Evolutionary conservation across 2,329 filamentous ascomycete genomes (phyloP).

Genomic region (Ilyonectria destructans): DNA sequence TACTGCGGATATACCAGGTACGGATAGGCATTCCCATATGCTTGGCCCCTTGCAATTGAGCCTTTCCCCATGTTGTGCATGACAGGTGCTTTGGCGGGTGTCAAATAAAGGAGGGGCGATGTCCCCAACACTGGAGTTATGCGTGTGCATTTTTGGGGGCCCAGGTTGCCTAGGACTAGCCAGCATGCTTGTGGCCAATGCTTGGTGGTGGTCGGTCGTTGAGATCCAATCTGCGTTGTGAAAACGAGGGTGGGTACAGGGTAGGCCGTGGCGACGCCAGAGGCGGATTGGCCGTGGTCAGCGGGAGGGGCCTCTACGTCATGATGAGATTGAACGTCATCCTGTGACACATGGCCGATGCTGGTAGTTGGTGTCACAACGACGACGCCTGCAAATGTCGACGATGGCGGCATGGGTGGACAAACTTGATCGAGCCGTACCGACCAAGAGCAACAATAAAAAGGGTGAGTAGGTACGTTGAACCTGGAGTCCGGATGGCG

Average conservation of each 20-base stretch:
- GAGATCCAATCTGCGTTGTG: slow-evolving; percentile 40
- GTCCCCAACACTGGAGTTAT: slow-evolving; percentile 4
- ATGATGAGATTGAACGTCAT: slow-evolving; percentile 47
- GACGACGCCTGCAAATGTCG: slow-evolving; percentile 24
- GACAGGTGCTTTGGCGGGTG: slow-evolving; percentile 3
- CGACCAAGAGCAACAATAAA: slow-evolving; percentile 13
- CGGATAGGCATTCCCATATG: not conserved
- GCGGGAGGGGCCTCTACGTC: slow-evolving; percentile 40
- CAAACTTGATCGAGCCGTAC: not conserved
- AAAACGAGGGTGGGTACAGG: slow-evolving; percentile 42
- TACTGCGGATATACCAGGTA: not conserved
- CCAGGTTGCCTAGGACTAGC: slow-evolving; percentile 16
- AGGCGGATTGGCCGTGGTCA: slow-evolving; percentile 40
- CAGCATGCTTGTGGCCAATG: slow-evolving; percentile 29
- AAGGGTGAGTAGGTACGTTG: slow-evolving; percentile 7
- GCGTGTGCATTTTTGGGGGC: not conserved
- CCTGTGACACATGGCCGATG: slow-evolving; percentile 31
- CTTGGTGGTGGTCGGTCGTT: slow-evolving; percentile 45
- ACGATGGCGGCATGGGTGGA: slow-evolving; percentile 29
- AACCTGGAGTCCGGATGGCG: slow-evolving; percentile 26
- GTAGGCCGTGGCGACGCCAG: slow-evolving; percentile 45
- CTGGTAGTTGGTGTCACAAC: slow-evolving; percentile 35
- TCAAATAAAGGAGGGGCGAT: not conserved
- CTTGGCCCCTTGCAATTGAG: slow-evolving; percentile 2
- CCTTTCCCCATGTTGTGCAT: not conserved